Conservation (phyloP, 2,329 filamentous ascomycete genomes). For the Ceratocystis harringtonii region DNA sequence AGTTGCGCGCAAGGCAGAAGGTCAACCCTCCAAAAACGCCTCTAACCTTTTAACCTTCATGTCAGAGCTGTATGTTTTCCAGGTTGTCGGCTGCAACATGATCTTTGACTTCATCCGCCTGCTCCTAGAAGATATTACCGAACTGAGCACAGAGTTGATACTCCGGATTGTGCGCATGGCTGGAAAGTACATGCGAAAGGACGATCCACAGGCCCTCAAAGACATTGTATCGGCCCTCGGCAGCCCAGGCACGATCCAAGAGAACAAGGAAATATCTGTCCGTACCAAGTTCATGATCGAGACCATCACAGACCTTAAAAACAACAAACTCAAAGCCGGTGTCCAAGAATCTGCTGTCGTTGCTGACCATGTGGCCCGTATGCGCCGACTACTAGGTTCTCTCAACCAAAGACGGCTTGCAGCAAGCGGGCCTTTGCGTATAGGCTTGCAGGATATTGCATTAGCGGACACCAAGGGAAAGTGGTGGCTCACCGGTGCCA, state of each 20-base stretch:
- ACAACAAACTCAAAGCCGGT: constrained; percentile 73
- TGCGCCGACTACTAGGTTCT: constrained; percentile 75
- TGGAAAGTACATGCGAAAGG: constrained; percentile 69
- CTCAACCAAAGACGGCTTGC: constrained; percentile 53
- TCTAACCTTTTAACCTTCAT: constrained; percentile 71
- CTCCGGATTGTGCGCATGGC: constrained; percentile 70
- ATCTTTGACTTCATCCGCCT: constrained; percentile 83
- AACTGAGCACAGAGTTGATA: constrained; percentile 77
- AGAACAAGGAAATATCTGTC: constrained; percentile 59
- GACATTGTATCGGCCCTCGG: constrained; percentile 72
- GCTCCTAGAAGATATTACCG: constrained; percentile 59
- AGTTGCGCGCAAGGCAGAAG: constrained; percentile 24
- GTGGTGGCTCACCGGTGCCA: constrained; percentile 98
- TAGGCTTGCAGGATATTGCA: constrained; percentile 68
- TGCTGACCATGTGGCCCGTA: constrained; percentile 69
- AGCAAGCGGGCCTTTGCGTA: constrained; percentile 64
- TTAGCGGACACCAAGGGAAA: constrained; percentile 78
- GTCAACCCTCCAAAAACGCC: constrained; percentile 23
- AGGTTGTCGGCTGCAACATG: constrained; percentile 66
- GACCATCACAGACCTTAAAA: constrained; percentile 85
- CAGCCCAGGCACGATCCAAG: constrained; percentile 48
- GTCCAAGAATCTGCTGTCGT: constrained; percentile 55
- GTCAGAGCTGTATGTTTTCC: constrained; percentile 81
- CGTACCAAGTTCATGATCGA: constrained; percentile 97
- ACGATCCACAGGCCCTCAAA: constrained; percentile 77